A percentile compares a stretch with the other conserved stretches of the same genome.
Evolutionary conservation across 345 rosid genomes (phyloP).

Genomic region (Sisymbrium irio): DNA sequence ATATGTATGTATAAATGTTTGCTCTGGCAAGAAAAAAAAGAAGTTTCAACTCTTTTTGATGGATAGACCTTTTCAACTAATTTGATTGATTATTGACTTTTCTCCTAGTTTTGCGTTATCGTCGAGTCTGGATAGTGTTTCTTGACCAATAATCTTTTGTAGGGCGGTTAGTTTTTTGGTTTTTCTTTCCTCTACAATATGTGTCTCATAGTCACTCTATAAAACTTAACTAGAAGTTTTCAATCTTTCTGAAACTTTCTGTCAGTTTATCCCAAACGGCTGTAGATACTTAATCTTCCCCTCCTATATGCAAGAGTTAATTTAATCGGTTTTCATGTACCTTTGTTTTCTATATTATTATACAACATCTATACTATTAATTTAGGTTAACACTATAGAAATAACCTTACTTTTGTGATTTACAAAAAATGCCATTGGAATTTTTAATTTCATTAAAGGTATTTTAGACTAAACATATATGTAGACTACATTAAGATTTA

Average conservation of each 20-base stretch:
- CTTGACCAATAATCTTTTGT: constrained; percentile 13
- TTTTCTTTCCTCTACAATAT: not conserved
- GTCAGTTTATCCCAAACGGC: not conserved
- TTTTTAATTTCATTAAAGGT: no score
- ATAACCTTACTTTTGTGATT: no score
- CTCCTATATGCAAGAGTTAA: not conserved
- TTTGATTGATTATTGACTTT: constrained; percentile 3
- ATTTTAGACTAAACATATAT: no score
- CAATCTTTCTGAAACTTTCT: not conserved
- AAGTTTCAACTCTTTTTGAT: not conserved
- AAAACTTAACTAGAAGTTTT: not conserved
- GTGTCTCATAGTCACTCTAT: not conserved
- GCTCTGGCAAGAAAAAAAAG: not conserved
- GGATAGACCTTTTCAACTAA: not conserved
- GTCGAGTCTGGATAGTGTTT: not conserved
- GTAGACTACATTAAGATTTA: no score
- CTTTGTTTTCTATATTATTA: no score
- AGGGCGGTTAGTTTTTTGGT: not conserved
- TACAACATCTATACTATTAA: no score
- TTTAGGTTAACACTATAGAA: no score
- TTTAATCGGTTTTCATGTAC: not conserved
- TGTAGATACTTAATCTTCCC: not conserved
- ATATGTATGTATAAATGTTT: not conserved
- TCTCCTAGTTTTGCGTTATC: constrained; percentile 2
- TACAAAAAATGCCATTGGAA: no score